Conservation (phyloP, 2,329 filamentous ascomycete species). For the Cadophora sp. region DNA sequence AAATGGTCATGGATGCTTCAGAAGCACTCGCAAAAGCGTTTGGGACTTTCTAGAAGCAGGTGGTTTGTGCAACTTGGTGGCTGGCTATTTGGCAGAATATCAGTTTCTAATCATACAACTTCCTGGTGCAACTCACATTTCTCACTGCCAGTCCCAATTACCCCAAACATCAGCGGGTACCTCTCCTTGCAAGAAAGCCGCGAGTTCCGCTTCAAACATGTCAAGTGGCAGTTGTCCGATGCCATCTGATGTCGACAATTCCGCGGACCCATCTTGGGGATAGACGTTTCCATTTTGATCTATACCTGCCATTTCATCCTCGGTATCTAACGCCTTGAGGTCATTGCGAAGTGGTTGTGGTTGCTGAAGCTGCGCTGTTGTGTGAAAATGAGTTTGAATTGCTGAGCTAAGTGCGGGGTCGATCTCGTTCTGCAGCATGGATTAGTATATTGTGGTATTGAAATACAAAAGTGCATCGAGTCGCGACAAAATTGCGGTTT, state of each 20-base stretch:
- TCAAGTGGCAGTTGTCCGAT: constrained; percentile 9
- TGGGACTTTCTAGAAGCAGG: background rate
- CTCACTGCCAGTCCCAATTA: constrained; percentile 13
- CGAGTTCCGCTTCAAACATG: constrained; percentile 19
- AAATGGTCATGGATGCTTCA: background rate
- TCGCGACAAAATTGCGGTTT: background rate
- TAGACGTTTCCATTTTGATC: background rate
- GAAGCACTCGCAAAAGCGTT: background rate
- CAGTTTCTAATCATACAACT: background rate
- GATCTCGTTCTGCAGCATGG: background rate
- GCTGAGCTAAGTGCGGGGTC: background rate
- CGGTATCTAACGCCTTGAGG: background rate
- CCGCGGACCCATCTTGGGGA: background rate
- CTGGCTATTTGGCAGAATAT: too few species aligned
- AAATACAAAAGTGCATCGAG: too few species aligned
- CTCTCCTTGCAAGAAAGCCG: constrained; percentile 20
- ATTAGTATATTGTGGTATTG: background rate
- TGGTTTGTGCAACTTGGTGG: background rate
- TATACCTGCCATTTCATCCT: background rate
- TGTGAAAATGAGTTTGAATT: background rate
- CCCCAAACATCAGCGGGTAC: constrained; percentile 8
- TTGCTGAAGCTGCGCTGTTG: background rate
- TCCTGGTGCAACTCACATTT: background rate
- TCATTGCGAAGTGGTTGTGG: background rate
- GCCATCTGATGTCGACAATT: background rate